Percentiles rank a stretch among this genome's conserved stretches.
phyloP scores from a whole-genome alignment of 2,329 filamentous ascomycete species.

The Pestalotiopsis sp. region DNA sequence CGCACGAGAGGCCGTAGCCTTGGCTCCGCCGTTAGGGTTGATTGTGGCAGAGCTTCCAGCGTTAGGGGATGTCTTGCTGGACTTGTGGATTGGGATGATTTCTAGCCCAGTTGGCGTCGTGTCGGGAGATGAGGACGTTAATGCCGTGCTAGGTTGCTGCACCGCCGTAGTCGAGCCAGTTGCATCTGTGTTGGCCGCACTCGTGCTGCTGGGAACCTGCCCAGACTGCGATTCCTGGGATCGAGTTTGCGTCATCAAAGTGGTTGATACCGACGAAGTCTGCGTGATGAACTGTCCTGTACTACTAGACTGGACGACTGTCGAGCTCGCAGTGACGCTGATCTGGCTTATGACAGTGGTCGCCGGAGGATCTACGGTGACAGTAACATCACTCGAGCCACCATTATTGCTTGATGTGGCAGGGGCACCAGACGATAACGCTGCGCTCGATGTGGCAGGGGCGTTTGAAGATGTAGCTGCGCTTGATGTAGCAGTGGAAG shows the following conservation, averaged over 20 bases:
- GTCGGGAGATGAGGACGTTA: conserved; percentile 5
- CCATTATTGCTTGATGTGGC: conserved; percentile 13
- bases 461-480: background rate
- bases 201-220: background rate
- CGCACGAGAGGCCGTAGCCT: conserved; percentile 9
- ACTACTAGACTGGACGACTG: conserved; percentile 6
- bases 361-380: conserved; percentile 25
- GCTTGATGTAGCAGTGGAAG: conserved; percentile 18
- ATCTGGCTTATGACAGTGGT: conserved; percentile 26
- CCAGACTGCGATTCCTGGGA: conserved; percentile 15
- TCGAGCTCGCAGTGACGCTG: conserved; percentile 16
- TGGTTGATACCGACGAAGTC: conserved; percentile 21
- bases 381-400: conserved; percentile 17
- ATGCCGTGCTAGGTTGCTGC: conserved; percentile 9
- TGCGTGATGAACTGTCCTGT: conserved; percentile 11
- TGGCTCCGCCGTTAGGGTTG: conserved; percentile 3
- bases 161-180: conserved; percentile 19
- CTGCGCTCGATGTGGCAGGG: too few relatives aligned
- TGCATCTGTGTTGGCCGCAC: background rate
- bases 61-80: background rate
- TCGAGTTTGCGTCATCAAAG: conserved; percentile 23
- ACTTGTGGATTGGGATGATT: conserved; percentile 9
- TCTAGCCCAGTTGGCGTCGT: conserved; percentile 6
- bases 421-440: background rate
- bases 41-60: background rate